These are phyloP conservation scores for Ceratocystis cacaofunesta DNA, from an alignment of 2,329 filamentous ascomycete species.

Conservation along the genomic window DNA sequence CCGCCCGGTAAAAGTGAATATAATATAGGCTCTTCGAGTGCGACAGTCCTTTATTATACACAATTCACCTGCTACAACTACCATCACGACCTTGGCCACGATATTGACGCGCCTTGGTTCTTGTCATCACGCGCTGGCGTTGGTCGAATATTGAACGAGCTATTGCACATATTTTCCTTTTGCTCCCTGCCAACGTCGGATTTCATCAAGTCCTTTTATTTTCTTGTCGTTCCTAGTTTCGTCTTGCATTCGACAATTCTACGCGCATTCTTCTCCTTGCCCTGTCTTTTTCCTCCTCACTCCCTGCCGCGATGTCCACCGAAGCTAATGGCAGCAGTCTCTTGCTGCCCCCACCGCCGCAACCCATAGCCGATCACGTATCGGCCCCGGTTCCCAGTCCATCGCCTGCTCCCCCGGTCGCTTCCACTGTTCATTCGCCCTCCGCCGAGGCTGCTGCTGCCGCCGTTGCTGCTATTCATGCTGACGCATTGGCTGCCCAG, in stretches of 20 bases:
- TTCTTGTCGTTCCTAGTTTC: no score
- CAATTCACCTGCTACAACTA: background rate
- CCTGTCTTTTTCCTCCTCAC: background rate
- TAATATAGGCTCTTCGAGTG: no score
- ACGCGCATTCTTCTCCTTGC: background rate
- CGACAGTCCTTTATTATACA: no score
- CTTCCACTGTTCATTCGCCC: constrained; percentile 23
- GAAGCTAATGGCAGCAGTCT: constrained; percentile 22
- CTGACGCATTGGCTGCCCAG: constrained; percentile 29
- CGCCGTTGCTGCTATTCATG: constrained; percentile 23
- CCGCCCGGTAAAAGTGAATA: no score
- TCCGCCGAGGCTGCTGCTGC: constrained; percentile 13
- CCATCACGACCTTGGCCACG: background rate
- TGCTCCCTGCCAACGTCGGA: background rate
- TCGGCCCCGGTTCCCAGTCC: background rate
- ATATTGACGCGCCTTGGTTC: background rate
- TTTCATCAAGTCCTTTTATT: no score
- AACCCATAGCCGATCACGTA: constrained; percentile 9
- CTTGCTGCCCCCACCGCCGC: constrained; percentile 32
- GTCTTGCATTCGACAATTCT: no score
- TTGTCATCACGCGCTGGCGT: background rate
- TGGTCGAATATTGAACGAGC: background rate
- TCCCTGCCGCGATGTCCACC: constrained; percentile 34
- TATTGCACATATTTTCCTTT: background rate
- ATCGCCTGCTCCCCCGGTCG: constrained; percentile 23